phyloP scores from a whole-genome alignment of 441 rosid species.

The Manihot esculenta region DNA sequence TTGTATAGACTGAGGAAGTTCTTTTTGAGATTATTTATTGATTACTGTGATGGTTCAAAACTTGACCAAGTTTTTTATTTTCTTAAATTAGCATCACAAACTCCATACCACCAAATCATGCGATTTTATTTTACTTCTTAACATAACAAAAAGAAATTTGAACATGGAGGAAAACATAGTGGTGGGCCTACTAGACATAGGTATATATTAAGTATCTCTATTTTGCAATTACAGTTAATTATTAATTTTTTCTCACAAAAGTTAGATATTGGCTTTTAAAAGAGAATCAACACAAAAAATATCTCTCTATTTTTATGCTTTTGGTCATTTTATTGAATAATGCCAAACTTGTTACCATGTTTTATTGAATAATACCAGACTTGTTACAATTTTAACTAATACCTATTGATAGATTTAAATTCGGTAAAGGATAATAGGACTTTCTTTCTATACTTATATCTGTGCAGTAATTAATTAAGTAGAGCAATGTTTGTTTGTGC shows the following conservation, averaged over 20 bases:
- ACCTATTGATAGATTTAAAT: no score
- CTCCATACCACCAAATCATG: constrained; percentile 87
- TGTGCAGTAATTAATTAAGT: no score
- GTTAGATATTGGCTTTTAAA: no score
- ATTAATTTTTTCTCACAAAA: neutral
- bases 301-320: no score
- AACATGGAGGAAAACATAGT: constrained; percentile 60
- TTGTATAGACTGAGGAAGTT: neutral
- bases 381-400: no score
- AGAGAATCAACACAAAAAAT: no score
- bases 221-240: neutral
- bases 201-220: constrained; percentile 25
- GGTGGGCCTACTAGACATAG: constrained; percentile 82
- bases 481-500: no score
- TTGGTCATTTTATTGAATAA: no score
- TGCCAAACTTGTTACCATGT: no score
- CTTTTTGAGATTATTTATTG: neutral
- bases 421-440: no score
- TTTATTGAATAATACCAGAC: no score
- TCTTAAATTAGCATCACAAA: constrained; percentile 56
- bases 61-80: constrained; percentile 53
- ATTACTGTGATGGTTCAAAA: constrained; percentile 31
- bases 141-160: constrained; percentile 54
- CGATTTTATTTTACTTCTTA: constrained; percentile 81
- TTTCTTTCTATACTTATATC: no score